Evolutionary conservation across 1,139 yeast genomes (phyloP), one percentile per base, ranked within the genome.

Genomic region (Geotrichum aggregatum): DNA sequence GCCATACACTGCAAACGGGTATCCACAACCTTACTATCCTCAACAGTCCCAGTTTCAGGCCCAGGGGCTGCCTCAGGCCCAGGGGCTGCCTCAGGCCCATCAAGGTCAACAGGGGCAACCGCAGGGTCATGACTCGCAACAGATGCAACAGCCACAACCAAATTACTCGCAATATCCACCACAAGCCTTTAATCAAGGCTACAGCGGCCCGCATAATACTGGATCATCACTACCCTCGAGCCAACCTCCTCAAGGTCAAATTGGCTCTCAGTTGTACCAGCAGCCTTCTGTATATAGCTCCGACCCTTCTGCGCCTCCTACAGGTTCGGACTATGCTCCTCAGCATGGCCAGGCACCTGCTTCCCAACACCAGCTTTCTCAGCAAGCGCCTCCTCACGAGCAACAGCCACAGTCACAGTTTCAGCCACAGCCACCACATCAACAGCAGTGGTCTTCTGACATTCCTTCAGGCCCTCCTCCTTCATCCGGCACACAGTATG

Each of bases 361-460:
- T 40, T n/a, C 6, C 11, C 21, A 13, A n/a, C 33, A 26, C 35
- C 45, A 42, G 3, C 10, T 35, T n/a, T 19, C 45, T 18, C 28
- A 16, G 7, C 18, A 13, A 10, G 38, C 47, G 3, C 46, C 51
- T 34, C 47, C 45, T 16, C 26, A 54, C 10, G 28, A 44, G 24
- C 44, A 31, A 10, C 40, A 47, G 10, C 41, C 31, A 30, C 40
- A 44, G 48, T n/a, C n/a, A n/a, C n/a, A n/a, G n/a, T n/a, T n/a
- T n/a, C n/a, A n/a, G 11, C 42, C 7, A 35, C 53, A 44, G 8
- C 44, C 52, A 22, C 54, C 44, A 13, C 39, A 42, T 5, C 55
- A 44, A 13, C 24, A 41, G 3, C 55, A 44, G n/a, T n/a, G n/a
- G n/a, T n/a, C n/a, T n/a, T n/a, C n/a, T n/a, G n/a, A n/a, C n/a